Conservation (phyloP, 2,329 filamentous ascomycete species). For the Penicillium freii region DNA sequence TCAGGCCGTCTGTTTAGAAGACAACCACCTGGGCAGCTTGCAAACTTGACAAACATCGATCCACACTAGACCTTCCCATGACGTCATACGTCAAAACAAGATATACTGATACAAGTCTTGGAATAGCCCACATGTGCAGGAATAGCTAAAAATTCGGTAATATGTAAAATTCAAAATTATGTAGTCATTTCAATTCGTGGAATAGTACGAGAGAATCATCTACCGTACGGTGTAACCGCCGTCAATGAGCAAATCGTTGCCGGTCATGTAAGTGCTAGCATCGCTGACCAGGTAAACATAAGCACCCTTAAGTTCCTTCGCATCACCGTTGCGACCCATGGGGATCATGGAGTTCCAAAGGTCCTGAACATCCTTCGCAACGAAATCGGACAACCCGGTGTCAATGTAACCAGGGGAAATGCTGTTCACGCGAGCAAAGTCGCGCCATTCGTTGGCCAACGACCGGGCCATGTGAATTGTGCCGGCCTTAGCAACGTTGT, state of each 20-base stretch:
- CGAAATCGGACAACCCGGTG: conserved; percentile 65
- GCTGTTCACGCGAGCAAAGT: conserved; percentile 67
- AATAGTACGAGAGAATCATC: conserved; percentile 14
- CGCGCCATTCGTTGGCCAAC: conserved; percentile 67
- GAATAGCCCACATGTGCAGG: background rate
- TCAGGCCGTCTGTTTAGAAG: background rate
- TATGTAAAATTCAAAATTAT: background rate
- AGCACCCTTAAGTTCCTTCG: conserved; percentile 64
- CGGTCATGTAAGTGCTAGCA: conserved; percentile 52
- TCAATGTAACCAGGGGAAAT: conserved; percentile 69
- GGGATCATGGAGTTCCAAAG: conserved; percentile 62
- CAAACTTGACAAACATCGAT: background rate
- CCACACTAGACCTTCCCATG: background rate
- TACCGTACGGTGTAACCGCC: conserved; percentile 50
- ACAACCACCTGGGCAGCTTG: background rate
- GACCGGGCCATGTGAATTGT: conserved; percentile 64
- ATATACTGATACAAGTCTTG: background rate
- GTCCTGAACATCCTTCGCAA: conserved; percentile 56
- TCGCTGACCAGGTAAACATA: conserved; percentile 52
- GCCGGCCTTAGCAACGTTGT: conserved; percentile 65
- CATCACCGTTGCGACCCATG: conserved; percentile 60
- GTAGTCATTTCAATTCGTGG: background rate
- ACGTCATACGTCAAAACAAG: background rate
- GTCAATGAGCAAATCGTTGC: conserved; percentile 49
- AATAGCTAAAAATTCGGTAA: no score